phyloP scores from a whole-genome alignment of 2,329 filamentous ascomycete species.

The Botryotinia convoluta region DNA sequence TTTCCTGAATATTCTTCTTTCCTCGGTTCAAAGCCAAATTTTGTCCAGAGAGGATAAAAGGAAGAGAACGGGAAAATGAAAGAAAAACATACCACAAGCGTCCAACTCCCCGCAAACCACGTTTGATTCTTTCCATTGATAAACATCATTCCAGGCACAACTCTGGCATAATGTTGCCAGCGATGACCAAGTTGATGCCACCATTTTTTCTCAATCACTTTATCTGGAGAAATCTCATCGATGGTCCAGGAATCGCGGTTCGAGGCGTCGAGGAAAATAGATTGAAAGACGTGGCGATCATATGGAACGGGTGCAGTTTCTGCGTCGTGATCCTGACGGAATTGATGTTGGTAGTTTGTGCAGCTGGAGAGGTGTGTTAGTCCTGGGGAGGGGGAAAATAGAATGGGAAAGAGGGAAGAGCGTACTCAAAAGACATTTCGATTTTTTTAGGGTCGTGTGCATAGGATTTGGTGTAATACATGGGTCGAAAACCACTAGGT shows the following conservation, averaged over 20 bases:
- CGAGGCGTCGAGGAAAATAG: slow-evolving; percentile 62
- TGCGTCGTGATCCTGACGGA: slow-evolving; percentile 44
- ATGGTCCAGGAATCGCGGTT: slow-evolving; percentile 57
- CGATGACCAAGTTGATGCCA: slow-evolving; percentile 61
- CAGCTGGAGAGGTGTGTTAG: slow-evolving; percentile 41
- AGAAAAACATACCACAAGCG: slow-evolving; percentile 32
- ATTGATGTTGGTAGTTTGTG: slow-evolving; percentile 73
- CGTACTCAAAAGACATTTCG: slow-evolving; percentile 65
- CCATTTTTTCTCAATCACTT: slow-evolving; percentile 63
- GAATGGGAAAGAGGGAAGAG: not conserved
- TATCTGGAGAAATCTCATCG: slow-evolving; percentile 55
- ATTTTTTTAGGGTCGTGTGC: slow-evolving; percentile 54
- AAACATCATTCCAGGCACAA: slow-evolving; percentile 71
- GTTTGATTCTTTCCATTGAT: slow-evolving; percentile 65
- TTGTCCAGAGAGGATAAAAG: not conserved
- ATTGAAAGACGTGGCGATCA: slow-evolving; percentile 41
- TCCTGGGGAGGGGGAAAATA: too few species aligned
- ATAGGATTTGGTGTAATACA: slow-evolving; percentile 65
- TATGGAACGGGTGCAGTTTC: not conserved
- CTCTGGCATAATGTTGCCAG: slow-evolving; percentile 61
- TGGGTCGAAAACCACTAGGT: slow-evolving; percentile 54
- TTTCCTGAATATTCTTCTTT: not conserved
- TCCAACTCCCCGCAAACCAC: slow-evolving; percentile 36
- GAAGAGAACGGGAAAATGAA: accelerated
- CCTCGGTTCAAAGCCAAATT: too few species aligned